Conservation (phyloP, 108 stramenopile species). For the Nitzschia putrida region DNA sequence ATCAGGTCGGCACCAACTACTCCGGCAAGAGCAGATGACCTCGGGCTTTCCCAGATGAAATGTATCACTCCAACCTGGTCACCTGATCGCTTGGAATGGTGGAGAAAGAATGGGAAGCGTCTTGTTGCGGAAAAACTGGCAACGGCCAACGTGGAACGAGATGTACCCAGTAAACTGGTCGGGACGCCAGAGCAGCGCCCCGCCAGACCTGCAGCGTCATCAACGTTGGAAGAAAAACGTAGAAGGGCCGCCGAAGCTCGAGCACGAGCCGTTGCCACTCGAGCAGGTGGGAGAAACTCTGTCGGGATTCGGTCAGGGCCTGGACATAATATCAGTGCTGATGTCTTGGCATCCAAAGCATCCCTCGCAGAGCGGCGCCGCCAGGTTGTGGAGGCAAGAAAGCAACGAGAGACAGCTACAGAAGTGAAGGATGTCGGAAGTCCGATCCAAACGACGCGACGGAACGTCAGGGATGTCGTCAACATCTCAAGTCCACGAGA, state of each 20-base stretch:
- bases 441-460: neutral
- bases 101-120: constrained; percentile 29
- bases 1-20: no score
- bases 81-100: constrained; percentile 19
- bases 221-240: constrained; percentile 24
- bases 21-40: no score
- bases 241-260: constrained; percentile 26
- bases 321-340: neutral
- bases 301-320: neutral
- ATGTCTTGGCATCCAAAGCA: neutral
- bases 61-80: neutral
- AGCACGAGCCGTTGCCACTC: constrained; percentile 14
- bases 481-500: neutral
- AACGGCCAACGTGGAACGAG: neutral
- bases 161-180: no score
- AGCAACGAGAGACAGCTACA: neutral
- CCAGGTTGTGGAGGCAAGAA: neutral
- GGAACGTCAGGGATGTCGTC: neutral
- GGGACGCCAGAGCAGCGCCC: neutral
- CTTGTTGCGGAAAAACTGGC: constrained; percentile 14
- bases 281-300: neutral
- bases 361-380: neutral
- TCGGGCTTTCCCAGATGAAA: no score
- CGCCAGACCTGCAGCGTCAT: neutral
- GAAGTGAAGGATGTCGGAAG: neutral